These are phyloP conservation scores for Globisporangium nunn DNA, from an alignment of 352 stramenopile genomes.

Conservation along the genomic window DNA sequence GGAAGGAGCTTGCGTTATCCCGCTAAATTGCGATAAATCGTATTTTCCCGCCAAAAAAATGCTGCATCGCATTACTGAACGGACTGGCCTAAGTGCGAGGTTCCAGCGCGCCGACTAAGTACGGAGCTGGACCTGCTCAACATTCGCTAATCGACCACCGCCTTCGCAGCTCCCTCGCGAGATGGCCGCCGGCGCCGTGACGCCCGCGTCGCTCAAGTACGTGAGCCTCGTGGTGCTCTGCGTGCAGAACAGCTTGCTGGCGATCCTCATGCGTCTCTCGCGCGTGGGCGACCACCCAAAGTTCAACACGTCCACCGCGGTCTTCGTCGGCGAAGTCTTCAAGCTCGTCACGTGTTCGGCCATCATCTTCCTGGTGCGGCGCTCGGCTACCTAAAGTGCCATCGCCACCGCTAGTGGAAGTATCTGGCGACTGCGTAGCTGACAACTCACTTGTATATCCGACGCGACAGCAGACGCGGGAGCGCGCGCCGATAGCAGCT, in stretches of 20 bases:
- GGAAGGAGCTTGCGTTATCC: no score
- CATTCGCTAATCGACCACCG: no score
- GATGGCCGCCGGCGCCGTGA: neutral
- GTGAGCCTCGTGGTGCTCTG: conserved; percentile 71
- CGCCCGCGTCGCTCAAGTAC: conserved; percentile 58
- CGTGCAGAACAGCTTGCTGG: conserved; percentile 72
- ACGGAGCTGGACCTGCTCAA: no score
- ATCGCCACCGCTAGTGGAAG: no score
- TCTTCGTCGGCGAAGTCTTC: conserved; percentile 65
- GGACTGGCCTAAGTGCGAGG: no score
- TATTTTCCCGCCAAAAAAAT: no score
- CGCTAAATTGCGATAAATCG: no score
- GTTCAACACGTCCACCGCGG: conserved; percentile 70
- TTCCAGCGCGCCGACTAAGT: no score
- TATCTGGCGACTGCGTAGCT: neutral
- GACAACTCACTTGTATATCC: neutral
- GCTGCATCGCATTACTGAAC: no score
- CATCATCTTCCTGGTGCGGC: conserved; percentile 35
- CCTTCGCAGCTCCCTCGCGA: no score
- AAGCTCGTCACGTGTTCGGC: conserved; percentile 48
- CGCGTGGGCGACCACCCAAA: conserved; percentile 57
- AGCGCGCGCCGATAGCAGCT: neutral
- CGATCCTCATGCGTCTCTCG: conserved; percentile 78
- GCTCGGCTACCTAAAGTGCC: no score
- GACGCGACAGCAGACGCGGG: neutral